These are phyloP conservation scores for Aspergillus sojae DNA, from an alignment of 2,329 filamentous ascomycete species.

Conservation along the genomic window DNA sequence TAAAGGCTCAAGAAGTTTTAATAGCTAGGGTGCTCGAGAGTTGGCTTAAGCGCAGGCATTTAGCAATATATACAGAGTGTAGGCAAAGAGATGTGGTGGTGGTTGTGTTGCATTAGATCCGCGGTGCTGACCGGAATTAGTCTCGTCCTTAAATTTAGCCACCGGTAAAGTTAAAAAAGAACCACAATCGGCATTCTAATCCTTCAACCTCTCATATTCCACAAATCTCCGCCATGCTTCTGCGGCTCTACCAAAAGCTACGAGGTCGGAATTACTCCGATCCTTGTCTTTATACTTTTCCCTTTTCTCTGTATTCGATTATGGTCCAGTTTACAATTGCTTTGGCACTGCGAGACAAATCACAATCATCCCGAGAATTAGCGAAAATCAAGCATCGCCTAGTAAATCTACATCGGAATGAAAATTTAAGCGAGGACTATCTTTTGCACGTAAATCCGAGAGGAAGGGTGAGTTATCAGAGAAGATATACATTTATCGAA, in stretches of 20 bases:
- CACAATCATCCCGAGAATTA: conserved; percentile 8
- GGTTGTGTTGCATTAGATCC: too few species aligned
- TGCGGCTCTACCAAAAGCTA: background rate
- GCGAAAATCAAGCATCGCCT: conserved; percentile 8
- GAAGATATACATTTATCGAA: background rate
- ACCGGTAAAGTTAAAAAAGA: too few species aligned
- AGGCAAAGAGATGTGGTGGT: too few species aligned
- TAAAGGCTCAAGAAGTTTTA: background rate
- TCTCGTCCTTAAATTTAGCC: too few species aligned
- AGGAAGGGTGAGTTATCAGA: conserved; percentile 5
- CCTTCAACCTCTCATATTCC: too few species aligned
- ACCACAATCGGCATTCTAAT: too few species aligned
- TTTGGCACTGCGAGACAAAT: conserved; percentile 13
- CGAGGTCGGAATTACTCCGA: background rate
- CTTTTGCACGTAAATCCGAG: conserved; percentile 11
- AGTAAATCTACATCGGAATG: conserved; percentile 14
- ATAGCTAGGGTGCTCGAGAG: too few species aligned
- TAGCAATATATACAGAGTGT: too few species aligned
- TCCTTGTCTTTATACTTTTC: conserved; percentile 14
- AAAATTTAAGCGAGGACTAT: conserved; percentile 14
- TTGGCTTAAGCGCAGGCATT: too few species aligned
- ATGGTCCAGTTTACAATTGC: conserved; percentile 15
- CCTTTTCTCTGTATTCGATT: conserved; percentile 12
- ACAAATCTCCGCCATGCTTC: background rate
- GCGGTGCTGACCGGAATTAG: too few species aligned